phyloP scores from a whole-genome alignment of 441 rosid genomes.

The Erodium texanum region DNA sequence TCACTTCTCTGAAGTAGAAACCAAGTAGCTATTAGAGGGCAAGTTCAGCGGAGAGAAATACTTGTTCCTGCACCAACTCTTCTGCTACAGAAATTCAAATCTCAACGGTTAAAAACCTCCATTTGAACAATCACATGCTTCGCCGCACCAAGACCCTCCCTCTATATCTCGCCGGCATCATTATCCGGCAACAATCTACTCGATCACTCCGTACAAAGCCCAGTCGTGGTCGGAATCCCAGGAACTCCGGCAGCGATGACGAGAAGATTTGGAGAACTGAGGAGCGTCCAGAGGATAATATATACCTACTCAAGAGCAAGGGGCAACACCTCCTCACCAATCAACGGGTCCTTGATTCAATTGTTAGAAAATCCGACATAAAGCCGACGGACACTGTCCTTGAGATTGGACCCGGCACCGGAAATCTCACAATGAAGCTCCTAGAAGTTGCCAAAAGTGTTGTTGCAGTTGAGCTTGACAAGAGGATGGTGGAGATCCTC shows the following conservation, averaged over 20 bases:
- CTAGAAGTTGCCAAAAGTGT: constrained; percentile 48
- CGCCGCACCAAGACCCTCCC: constrained; percentile 10
- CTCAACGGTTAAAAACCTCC: not conserved
- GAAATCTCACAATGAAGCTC: constrained; percentile 79
- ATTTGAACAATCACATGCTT: constrained; percentile 13
- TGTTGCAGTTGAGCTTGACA: constrained; percentile 63
- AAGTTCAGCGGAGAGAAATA: too few relatives aligned
- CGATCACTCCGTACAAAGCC: constrained; percentile 25
- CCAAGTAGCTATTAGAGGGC: too few relatives aligned
- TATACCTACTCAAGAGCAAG: constrained; percentile 61
- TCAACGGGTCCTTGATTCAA: constrained; percentile 55
- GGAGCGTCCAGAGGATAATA: constrained; percentile 22
- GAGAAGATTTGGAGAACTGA: constrained; percentile 8
- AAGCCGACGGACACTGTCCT: constrained; percentile 51
- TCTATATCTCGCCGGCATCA: constrained; percentile 13
- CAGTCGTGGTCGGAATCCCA: constrained; percentile 9
- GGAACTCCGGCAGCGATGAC: constrained; percentile 9
- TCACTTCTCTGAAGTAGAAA: not conserved
- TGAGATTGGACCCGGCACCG: constrained; percentile 86
- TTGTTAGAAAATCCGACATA: constrained; percentile 45
- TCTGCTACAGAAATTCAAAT: not conserved
- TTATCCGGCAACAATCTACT: constrained; percentile 18
- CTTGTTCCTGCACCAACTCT: not conserved
- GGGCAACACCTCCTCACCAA: constrained; percentile 91
- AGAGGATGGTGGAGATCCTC: constrained; percentile 66